These are phyloP conservation scores for Suillus placidus DNA, from an alignment of 768 basidiomycete genomes.

Conservation along the genomic window DNA sequence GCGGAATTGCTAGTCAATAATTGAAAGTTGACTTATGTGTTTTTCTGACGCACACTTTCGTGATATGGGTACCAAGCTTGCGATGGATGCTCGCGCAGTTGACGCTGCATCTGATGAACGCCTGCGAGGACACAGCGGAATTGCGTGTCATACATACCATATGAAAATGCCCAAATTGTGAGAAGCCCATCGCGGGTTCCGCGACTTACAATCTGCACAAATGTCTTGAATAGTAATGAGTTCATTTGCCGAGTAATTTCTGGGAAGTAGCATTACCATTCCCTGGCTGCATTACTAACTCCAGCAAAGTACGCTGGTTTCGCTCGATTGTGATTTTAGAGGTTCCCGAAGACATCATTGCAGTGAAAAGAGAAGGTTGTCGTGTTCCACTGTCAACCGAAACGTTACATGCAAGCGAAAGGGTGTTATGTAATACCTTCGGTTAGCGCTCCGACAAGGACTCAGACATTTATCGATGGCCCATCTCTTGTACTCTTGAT, in stretches of 20 bases:
- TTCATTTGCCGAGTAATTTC: conserved; percentile 9
- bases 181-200: conserved; percentile 87
- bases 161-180: conserved; percentile 88
- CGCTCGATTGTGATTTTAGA: conserved; percentile 67
- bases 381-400: background rate
- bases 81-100: conserved; percentile 91
- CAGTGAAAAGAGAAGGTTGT: conserved; percentile 3
- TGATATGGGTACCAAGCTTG: conserved; percentile 91
- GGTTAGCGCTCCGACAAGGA: background rate
- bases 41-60: conserved; percentile 75
- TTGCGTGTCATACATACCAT: conserved; percentile 52
- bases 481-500: background rate
- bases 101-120: conserved; percentile 49
- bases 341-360: conserved; percentile 34
- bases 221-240: conserved; percentile 52
- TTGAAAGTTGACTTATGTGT: background rate
- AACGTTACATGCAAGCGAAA: too few relatives aligned
- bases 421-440: conserved; percentile 5
- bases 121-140: conserved; percentile 9
- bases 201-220: conserved; percentile 92
- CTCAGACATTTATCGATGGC: background rate
- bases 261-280: conserved; percentile 59
- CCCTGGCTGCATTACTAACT: conserved; percentile 71
- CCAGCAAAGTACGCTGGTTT: conserved; percentile 66
- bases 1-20: conserved; percentile 11